phyloP scores from a whole-genome alignment of 164 flowering plant species.

The grape (Vitis vinifera) region DNA sequence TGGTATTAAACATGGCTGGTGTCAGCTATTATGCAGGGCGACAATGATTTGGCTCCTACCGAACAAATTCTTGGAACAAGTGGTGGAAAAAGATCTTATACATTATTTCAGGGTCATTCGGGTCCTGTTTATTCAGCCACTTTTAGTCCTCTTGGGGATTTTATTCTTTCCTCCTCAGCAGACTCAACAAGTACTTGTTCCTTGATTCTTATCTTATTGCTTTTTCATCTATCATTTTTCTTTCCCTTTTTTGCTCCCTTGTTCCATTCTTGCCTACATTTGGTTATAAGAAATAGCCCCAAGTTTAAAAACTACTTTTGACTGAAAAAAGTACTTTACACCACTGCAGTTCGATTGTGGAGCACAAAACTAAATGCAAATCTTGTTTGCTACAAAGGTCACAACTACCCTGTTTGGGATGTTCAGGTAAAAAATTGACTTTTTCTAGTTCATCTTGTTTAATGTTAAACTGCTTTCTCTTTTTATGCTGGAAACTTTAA shows the following conservation, averaged over 20 bases:
- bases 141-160: conserved; percentile 93
- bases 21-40: conserved; percentile 74
- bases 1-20: conserved; percentile 13
- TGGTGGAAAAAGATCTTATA: conserved; percentile 72
- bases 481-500: neutral
- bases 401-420: conserved; percentile 99
- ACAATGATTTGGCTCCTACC: conserved; percentile 47
- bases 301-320: neutral
- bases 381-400: conserved; percentile 99
- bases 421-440: conserved; percentile 67
- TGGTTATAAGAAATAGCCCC: neutral
- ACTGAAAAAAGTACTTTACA: conserved; percentile 2
- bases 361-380: conserved; percentile 93
- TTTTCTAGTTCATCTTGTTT: no score
- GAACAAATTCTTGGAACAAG: conserved; percentile 44
- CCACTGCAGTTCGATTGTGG: conserved; percentile 86
- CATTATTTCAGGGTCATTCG: conserved; percentile 87
- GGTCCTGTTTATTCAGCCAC: conserved; percentile 92
- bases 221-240: neutral
- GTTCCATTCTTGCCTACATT: neutral
- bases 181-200: conserved; percentile 80
- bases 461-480: neutral
- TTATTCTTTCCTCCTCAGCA: conserved; percentile 86
- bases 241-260: neutral
- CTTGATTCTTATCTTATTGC: neutral